Base-by-base conservation (phyloP, 2,329 filamentous ascomycete genomes). In the Diplodia scrobiculata region DNA sequence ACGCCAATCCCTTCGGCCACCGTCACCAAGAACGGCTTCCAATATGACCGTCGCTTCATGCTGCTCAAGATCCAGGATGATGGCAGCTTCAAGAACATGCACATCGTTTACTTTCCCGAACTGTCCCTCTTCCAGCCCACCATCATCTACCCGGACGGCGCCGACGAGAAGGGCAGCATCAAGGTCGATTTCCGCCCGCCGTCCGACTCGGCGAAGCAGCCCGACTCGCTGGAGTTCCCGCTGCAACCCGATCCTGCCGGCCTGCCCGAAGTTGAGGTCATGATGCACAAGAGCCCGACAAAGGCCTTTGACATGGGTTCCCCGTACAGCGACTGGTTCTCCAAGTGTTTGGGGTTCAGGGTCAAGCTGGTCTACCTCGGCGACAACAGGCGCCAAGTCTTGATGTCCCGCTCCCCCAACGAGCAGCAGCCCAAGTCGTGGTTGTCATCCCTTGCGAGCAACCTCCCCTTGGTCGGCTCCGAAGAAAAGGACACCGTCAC, bases 401-500 rank as follows among this genome's bases (percentile, higher is more conserved):
- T 79, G 19, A 62, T 71, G 80, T 78, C 65, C 62, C 72, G 59
- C 71, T 75, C 65, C 70, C 74, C 71, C 68, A 45, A 36, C 55
- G 38, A 62, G 27, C 53, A 36, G 66, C 63, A 29, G 54, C 41
- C 58, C n/a, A 66, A 47, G 53, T 72, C 70, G 68, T 80, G 76
- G 77, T 72, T 75, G 32, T 75, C 72, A 38, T 70, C 65, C 66
- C 71, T 76, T 53, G 67, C 68, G 38, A 71, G 67, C 59, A 73
- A 63, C 69, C 70, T 68, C 50, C 64, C 64, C 10, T 19, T 65
- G 67, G 59, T 36, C n/a, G 52, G 45, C 54, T 54, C 63, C 5
- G 67, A 54, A 19, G 60, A 53, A 36, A 67, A 73, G 29, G 68
- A 72, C n/a, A 63, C 72, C 25, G 82, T 94, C 51, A 86, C 85